Conservation (phyloP, 192 early-diverging fungal species). For the Helicostylum pulchrum region DNA sequence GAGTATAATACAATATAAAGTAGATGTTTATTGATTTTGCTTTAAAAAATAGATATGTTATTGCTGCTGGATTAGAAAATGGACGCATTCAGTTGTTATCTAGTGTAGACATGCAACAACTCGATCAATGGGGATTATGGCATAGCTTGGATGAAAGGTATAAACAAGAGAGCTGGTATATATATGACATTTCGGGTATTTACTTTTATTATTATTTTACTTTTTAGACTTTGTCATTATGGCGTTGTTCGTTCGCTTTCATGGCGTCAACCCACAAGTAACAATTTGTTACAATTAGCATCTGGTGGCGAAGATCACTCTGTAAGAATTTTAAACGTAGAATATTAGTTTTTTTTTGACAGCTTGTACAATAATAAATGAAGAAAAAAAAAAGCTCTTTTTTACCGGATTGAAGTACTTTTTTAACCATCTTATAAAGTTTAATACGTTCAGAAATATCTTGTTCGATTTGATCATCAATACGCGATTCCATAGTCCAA, state of each 20-base stretch:
- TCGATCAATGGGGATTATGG: constrained; percentile 38
- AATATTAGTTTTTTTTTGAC: constrained; percentile 13
- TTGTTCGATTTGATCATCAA: constrained; percentile 12
- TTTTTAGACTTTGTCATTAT: constrained; percentile 46
- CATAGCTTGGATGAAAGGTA: constrained; percentile 45
- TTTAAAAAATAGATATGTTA: constrained; percentile 49
- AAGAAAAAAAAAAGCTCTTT: not conserved
- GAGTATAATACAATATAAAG: not conserved
- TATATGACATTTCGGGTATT: not conserved
- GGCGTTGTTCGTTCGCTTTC: constrained; percentile 57
- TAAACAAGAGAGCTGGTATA: not conserved
- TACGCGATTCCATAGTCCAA: constrained; percentile 20
- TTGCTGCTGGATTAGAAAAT: constrained; percentile 83
- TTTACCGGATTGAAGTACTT: constrained; percentile 21
- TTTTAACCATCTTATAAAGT: constrained; percentile 28
- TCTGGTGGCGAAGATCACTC: constrained; percentile 72
- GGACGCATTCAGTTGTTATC: constrained; percentile 66
- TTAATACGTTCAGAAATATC: constrained; percentile 26
- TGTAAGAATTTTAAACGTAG: constrained; percentile 62
- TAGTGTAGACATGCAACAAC: constrained; percentile 15
- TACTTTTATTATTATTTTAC: too few relatives aligned
- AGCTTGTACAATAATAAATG: not conserved
- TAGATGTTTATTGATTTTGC: not conserved
- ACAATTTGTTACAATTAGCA: constrained; percentile 53
- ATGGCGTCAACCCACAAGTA: constrained; percentile 53